Evolutionary conservation across 2,329 filamentous ascomycete genomes (phyloP).

Genomic region (Fusarium mundagurra): DNA sequence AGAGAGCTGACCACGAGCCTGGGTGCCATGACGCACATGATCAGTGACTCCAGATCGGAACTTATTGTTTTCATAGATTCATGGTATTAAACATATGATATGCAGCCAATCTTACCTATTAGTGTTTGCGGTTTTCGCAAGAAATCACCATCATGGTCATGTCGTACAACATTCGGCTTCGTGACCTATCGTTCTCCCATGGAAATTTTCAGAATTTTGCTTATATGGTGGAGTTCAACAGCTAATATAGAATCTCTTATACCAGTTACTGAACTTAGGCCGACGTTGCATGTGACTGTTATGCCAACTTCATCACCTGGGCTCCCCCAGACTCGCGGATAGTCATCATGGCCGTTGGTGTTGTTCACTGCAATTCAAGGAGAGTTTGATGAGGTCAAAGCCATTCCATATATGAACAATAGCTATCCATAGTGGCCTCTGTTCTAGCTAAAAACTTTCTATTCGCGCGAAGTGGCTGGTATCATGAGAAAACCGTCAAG

Average conservation of each 20-base stretch:
- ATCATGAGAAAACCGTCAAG: not conserved
- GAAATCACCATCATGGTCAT: not conserved
- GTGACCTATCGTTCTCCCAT: not conserved
- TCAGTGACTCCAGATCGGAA: not conserved
- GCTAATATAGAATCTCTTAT: fast-evolving
- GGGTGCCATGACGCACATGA: not conserved
- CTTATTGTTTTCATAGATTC: fast-evolving
- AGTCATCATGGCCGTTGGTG: not conserved
- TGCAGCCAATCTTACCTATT: fast-evolving
- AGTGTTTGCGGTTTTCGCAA: not conserved
- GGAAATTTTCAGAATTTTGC: not conserved
- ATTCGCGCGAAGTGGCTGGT: not conserved
- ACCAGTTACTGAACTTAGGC: not conserved
- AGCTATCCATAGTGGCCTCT: fast-evolving
- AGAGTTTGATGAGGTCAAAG: not conserved
- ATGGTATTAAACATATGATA: fast-evolving
- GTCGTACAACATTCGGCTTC: not conserved
- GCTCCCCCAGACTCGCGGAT: not conserved
- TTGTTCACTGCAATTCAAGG: not conserved
- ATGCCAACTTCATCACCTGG: not conserved
- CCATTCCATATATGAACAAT: fast-evolving
- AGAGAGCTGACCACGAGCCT: not conserved
- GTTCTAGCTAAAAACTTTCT: fast-evolving
- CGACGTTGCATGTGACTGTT: not conserved
- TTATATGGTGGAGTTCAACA: not conserved